Conservation (phyloP, 1,284 basidiomycete genomes). For the Cryptococcus sp. region DNA sequence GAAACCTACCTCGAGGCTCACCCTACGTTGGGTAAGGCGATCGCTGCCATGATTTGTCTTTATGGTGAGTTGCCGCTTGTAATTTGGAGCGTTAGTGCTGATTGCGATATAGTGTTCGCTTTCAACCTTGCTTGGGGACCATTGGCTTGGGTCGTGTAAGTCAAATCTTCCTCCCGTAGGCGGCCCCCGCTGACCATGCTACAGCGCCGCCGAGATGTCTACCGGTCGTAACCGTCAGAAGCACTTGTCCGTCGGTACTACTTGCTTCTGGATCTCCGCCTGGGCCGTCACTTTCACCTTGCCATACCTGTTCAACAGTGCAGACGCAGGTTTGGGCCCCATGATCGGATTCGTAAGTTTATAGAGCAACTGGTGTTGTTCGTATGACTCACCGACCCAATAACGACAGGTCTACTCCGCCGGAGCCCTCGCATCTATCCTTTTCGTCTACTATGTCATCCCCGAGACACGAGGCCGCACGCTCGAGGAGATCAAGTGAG, state of each 20-base stretch:
- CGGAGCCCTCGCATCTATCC: constrained; percentile 45
- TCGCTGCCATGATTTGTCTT: constrained; percentile 56
- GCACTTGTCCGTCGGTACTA: constrained; percentile 55
- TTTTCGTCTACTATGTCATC: constrained; percentile 56
- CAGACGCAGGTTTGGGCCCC: constrained; percentile 51
- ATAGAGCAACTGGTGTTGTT: not conserved
- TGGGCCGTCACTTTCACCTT: constrained; percentile 55
- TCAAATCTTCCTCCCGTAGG: constrained; percentile 2
- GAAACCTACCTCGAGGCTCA: constrained; percentile 31
- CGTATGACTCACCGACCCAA: not conserved
- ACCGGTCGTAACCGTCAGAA: constrained; percentile 55
- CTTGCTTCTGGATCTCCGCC: constrained; percentile 56
- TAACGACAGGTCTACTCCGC: constrained; percentile 33
- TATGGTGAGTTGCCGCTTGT: constrained; percentile 36
- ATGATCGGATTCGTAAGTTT: constrained; percentile 50
- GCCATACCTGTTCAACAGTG: constrained; percentile 45
- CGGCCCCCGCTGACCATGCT: not conserved
- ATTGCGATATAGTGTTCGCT: constrained; percentile 35
- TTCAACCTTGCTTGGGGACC: constrained; percentile 58
- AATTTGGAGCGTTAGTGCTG: not conserved
- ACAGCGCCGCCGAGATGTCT: constrained; percentile 49
- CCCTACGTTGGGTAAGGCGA: constrained; percentile 39
- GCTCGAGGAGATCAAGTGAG: constrained; percentile 48
- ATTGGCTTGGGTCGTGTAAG: constrained; percentile 49
- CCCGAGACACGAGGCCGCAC: constrained; percentile 49